Base-by-base conservation (phyloP, 192 early-diverging fungal species). In the Umbelopsis vinacea region DNA sequence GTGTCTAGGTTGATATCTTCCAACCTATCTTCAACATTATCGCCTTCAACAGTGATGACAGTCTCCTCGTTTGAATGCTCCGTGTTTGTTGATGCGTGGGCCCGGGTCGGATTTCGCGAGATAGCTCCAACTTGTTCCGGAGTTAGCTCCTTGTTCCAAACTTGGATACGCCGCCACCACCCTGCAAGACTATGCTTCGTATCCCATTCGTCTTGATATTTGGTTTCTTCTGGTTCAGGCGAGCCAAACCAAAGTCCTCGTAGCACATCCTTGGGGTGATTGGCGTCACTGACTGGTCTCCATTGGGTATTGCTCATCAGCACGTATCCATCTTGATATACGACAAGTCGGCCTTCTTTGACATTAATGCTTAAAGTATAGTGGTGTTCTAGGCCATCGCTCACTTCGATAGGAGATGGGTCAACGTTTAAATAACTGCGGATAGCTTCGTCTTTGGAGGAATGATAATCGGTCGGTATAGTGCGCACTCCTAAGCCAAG, bases 171-270 rank as follows among this genome's bases (percentile, higher is more conserved):
- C 11, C 68, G 46, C 55, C 67, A 70, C 24, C 50, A 52, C 10
- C 70, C 74, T 50, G 68, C 72, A n/a, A 80, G 63, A 68, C 53
- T 67, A 45, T 52, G 35, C 24, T 53, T 43, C 19, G 60, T 74
- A 10, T 81, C 76, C 79, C 79, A 81, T 26, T 66, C 22, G 35
- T 74, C 76, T 54, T 77, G 76, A 43, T 77, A 77, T 14, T 75
- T 67, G 43, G 15, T 52, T 53, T 63, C 54, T 47, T 74, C 72
- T 33, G 79, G 76, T 47, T 77, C 79, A 19, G 73, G 37, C 3
- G 72, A 70, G 0, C 79, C 79, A 33, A 81, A 63, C 79, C 79
- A 81, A 2, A 81, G 9, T 15, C 79, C 76, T 1, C 67, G 69
- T 15, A 81, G 33, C 4, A 54, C 23, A n/a, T 67, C 72, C 38